These are phyloP conservation scores for Phellopilus nigrolimitatus DNA, from an alignment of 1,284 basidiomycete species.

Conservation along the genomic window DNA sequence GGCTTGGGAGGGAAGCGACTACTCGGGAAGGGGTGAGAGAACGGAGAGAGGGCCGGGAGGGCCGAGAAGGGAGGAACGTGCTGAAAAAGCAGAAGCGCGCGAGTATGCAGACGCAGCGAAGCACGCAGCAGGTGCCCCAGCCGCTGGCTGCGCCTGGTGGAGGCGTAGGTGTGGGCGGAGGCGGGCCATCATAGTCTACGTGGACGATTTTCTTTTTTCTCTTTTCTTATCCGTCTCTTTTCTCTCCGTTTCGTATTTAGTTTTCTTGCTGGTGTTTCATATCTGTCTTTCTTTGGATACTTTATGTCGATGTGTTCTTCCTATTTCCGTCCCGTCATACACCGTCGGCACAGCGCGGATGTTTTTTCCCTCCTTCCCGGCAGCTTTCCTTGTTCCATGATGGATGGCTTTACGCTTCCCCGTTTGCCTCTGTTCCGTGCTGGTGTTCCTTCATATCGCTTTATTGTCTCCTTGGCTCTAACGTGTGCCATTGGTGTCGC, in stretches of 20 bases:
- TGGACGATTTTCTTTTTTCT: background rate
- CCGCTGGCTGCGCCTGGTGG: background rate
- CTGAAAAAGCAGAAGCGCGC: constrained; percentile 19
- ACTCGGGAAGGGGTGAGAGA: constrained; percentile 3
- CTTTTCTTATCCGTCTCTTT: background rate
- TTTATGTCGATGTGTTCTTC: background rate
- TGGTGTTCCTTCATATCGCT: no score
- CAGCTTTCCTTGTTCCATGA: background rate
- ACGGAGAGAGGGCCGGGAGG: background rate
- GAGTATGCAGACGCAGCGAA: constrained; percentile 16
- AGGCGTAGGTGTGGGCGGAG: background rate
- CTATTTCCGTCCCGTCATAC: no score
- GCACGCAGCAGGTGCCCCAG: background rate
- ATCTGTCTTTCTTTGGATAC: background rate
- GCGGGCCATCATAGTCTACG: constrained; percentile 3
- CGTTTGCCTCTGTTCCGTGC: no score
- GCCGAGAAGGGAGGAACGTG: constrained; percentile 7
- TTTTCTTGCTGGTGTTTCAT: background rate
- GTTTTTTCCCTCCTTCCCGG: background rate
- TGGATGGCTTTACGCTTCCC: background rate
- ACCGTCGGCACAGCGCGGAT: background rate
- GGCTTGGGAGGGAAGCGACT: constrained; percentile 7
- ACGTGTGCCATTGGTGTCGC: no score
- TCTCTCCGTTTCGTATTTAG: background rate
- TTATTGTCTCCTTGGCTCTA: no score